These are phyloP conservation scores for Sugiyamaella chiloensis DNA, from an alignment of 805 yeast species.

Conservation along the genomic window DNA sequence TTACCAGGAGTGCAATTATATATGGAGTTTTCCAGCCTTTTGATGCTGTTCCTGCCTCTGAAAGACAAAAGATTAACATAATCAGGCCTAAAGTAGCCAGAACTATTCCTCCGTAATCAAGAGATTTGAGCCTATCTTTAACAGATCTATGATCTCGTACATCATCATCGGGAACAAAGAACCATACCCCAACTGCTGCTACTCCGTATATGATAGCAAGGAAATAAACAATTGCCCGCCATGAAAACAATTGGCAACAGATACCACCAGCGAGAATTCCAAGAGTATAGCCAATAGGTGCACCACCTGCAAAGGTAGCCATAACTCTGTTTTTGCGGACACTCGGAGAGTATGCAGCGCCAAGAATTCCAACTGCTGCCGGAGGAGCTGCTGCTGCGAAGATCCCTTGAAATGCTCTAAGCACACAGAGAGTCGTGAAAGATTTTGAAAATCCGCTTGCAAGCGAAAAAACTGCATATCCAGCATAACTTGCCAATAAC, in stretches of 20 bases:
- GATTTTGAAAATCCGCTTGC: constrained; percentile 23
- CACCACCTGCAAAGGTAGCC: constrained; percentile 46
- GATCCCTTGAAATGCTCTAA: constrained; percentile 46
- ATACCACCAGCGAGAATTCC: constrained; percentile 47
- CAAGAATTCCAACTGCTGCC: constrained; percentile 47
- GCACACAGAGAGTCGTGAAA: constrained; percentile 39
- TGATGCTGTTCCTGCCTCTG: constrained; percentile 42
- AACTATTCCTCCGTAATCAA: constrained; percentile 47
- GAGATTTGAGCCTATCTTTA: constrained; percentile 25
- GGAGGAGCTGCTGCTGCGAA: constrained; percentile 45
- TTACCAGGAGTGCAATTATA: constrained; percentile 43
- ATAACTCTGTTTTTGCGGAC: constrained; percentile 41
- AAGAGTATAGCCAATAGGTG: constrained; percentile 45
- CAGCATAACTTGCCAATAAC: constrained; percentile 35
- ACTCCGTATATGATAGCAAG: constrained; percentile 38
- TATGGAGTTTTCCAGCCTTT: constrained; percentile 48
- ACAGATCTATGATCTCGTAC: constrained; percentile 26
- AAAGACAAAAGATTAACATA: constrained; percentile 43
- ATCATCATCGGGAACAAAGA: constrained; percentile 39
- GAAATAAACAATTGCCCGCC: constrained; percentile 45
- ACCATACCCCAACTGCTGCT: constrained; percentile 28
- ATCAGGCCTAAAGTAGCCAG: constrained; percentile 41
- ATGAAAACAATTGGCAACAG: constrained; percentile 38
- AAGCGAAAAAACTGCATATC: constrained; percentile 36
- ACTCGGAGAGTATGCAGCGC: constrained; percentile 41